phyloP scores from a whole-genome alignment of 1,284 basidiomycete genomes.

The Ustilago vetiveriae region DNA sequence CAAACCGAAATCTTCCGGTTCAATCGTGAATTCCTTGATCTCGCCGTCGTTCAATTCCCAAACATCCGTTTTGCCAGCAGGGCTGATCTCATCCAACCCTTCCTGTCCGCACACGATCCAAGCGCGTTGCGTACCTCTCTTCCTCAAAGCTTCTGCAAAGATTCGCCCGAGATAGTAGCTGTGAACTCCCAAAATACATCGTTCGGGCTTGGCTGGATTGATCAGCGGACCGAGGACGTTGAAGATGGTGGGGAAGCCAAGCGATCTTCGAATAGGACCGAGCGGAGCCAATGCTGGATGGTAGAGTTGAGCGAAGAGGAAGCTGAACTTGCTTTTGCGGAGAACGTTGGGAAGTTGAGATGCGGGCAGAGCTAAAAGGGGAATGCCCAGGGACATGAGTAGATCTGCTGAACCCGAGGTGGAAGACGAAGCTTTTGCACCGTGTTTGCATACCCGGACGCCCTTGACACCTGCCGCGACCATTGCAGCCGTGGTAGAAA shows the following conservation, averaged over 20 bases:
- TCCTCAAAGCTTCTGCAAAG: constrained; percentile 79
- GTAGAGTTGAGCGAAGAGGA: constrained; percentile 92
- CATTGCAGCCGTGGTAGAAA: constrained; percentile 92
- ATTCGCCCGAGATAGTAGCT: constrained; percentile 82
- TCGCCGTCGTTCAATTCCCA: constrained; percentile 58
- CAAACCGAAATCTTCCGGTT: constrained; percentile 61
- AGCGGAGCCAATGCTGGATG: constrained; percentile 87
- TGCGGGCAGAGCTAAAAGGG: constrained; percentile 75
- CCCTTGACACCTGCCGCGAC: constrained; percentile 90
- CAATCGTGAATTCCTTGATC: constrained; percentile 53
- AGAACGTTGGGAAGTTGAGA: constrained; percentile 67
- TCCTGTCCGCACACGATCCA: constrained; percentile 94
- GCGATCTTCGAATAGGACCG: constrained; percentile 82
- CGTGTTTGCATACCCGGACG: constrained; percentile 94
- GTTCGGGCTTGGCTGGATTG: constrained; percentile 86
- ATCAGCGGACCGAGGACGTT: constrained; percentile 94
- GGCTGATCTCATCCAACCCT: constrained; percentile 89
- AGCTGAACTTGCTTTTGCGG: constrained; percentile 76
- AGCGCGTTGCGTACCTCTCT: constrained; percentile 77
- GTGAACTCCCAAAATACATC: constrained; percentile 86
- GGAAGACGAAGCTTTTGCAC: constrained; percentile 90
- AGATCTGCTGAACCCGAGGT: constrained; percentile 94
- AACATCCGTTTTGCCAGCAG: constrained; percentile 82
- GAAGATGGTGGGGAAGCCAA: constrained; percentile 97
- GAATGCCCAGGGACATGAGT: constrained; percentile 83